A percentile compares a stretch with the other conserved stretches of the same genome.
phyloP scores from a whole-genome alignment of 2,329 filamentous ascomycete genomes.

The Paecilomyces fulvus region DNA sequence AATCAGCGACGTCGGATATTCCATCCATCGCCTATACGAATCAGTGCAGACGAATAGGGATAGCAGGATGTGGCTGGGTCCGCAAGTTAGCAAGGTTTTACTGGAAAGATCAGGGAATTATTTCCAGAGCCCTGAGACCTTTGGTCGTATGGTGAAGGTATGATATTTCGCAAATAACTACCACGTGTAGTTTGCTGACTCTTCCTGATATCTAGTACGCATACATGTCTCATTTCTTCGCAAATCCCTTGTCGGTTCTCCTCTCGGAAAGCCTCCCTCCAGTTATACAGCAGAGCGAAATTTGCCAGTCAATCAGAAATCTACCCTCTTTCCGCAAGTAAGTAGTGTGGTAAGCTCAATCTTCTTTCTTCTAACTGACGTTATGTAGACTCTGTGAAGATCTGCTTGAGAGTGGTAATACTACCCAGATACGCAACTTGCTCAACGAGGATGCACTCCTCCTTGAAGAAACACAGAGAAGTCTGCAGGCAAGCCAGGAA shows the following conservation, averaged over 20 bases:
- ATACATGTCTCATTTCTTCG: conserved; percentile 57
- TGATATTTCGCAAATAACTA: background rate
- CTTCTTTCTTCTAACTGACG: background rate
- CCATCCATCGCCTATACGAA: conserved; percentile 34
- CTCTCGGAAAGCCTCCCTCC: conserved; percentile 23
- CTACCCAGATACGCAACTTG: conserved; percentile 32
- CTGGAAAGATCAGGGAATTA: conserved; percentile 51
- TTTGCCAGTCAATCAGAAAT: conserved; percentile 49
- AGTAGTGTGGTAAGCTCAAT: conserved; percentile 2
- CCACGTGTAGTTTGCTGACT: background rate
- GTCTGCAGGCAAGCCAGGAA: conserved; percentile 32
- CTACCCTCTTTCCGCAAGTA: conserved; percentile 48
- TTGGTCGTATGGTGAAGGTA: conserved; percentile 46
- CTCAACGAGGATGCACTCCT: conserved; percentile 45
- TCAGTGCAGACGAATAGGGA: conserved; percentile 26
- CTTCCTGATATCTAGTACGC: conserved; percentile 39
- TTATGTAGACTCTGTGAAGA: conserved; percentile 31
- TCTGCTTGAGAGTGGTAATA: conserved; percentile 29
- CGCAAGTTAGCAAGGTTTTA: conserved; percentile 42
- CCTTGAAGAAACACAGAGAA: conserved; percentile 30
- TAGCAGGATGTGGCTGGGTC: conserved; percentile 43
- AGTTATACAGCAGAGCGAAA: conserved; percentile 26
- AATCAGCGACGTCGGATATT: conserved; percentile 40
- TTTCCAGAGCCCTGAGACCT: conserved; percentile 50
- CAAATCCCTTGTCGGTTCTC: conserved; percentile 49